Conservation (phyloP, 2,329 filamentous ascomycete genomes). For the Zelopaecilomyces penicillatus region DNA sequence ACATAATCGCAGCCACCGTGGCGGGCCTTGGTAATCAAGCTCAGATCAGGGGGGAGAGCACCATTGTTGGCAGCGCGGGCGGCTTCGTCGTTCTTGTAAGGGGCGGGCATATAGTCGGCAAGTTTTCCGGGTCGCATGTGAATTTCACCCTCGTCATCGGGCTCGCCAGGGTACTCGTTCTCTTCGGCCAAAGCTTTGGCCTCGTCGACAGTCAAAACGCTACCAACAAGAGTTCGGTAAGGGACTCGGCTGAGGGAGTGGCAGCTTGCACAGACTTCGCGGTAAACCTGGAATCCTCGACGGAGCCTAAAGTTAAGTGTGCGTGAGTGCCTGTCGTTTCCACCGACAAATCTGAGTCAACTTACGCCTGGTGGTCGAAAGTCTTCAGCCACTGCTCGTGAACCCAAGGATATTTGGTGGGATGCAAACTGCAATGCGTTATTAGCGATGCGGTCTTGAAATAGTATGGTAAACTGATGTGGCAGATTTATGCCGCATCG, state of each 20-base stretch:
- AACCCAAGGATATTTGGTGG: slow-evolving; percentile 91
- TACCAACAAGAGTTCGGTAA: slow-evolving; percentile 85
- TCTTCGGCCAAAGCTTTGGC: slow-evolving; percentile 96
- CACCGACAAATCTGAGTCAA: slow-evolving; percentile 14
- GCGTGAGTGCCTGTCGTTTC: neutral
- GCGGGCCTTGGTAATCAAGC: slow-evolving; percentile 92
- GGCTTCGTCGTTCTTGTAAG: slow-evolving; percentile 99
- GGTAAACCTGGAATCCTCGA: slow-evolving; percentile 99
- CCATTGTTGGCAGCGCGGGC: slow-evolving; percentile 97
- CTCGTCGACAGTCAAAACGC: slow-evolving; percentile 91
- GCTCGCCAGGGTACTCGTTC: slow-evolving; percentile 97
- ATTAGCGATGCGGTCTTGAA: slow-evolving; percentile 19
- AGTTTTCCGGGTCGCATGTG: slow-evolving; percentile 98
- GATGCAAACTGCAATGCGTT: slow-evolving; percentile 63
- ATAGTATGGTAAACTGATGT: slow-evolving; percentile 9
- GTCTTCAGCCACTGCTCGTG: slow-evolving; percentile 89
- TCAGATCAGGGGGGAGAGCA: slow-evolving; percentile 94
- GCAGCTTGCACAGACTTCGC: slow-evolving; percentile 94
- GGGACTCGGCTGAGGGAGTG: slow-evolving; percentile 93
- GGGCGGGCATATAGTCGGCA: slow-evolving; percentile 87
- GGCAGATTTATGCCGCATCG: slow-evolving; percentile 28
- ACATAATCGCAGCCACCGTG: slow-evolving; percentile 99
- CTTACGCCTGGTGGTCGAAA: slow-evolving; percentile 94
- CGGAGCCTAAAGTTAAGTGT: slow-evolving; percentile 57
- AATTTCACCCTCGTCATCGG: slow-evolving; percentile 95